Evolutionary conservation across 148 eudicot species (phyloP), one percentile per base, ranked within the genome.

Genomic region (Vaccinium vitisidaea): DNA sequence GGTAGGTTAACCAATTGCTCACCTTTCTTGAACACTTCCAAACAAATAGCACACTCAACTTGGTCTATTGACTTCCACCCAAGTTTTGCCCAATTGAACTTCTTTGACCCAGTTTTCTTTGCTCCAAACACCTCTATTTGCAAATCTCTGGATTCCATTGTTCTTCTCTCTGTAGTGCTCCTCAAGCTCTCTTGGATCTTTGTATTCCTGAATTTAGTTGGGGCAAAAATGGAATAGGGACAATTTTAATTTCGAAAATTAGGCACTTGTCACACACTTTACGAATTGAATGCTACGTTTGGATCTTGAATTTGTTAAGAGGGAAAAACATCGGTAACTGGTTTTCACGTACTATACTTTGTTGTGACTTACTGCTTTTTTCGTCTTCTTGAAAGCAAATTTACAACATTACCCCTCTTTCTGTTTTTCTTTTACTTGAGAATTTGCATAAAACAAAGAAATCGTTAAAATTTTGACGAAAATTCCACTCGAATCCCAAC

Each of bases 11-110:
- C 89, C 80, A 95, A 82, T 25, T 84, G 84, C 56, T 95, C 94
- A 9, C 94, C 90, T 0, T 25, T 85, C 70, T 67, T 90, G 75
- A 89, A 91, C 13, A 89, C 87, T 30, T 96, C 96, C 89, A 96
- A 91, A 52, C 98, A 94, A 18, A 94, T 91, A 1, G 94, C 92
- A 81, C 98, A 96, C 77, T 96, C 96, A 6, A 84, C 87, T 84
- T 92, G 94, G 49, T 93, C 94, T 53, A 14, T 46, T 7, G 21
- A n/a, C 80, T 90, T 95, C 96, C 98, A 91, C 11, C 90, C 86
- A 30, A 89, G 48, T 73, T 87, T 92, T 52, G 77, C 88, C 92
- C 92, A 89, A 7, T 85, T 88, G 27, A 88, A 86, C 86, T 84
- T 82, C 85, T 86, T 93, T 27, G 90, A 50, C 27, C 9, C 58